Evolutionary conservation across 1,284 basidiomycete species (phyloP).

Genomic region (Rhodotorula sp.): DNA sequence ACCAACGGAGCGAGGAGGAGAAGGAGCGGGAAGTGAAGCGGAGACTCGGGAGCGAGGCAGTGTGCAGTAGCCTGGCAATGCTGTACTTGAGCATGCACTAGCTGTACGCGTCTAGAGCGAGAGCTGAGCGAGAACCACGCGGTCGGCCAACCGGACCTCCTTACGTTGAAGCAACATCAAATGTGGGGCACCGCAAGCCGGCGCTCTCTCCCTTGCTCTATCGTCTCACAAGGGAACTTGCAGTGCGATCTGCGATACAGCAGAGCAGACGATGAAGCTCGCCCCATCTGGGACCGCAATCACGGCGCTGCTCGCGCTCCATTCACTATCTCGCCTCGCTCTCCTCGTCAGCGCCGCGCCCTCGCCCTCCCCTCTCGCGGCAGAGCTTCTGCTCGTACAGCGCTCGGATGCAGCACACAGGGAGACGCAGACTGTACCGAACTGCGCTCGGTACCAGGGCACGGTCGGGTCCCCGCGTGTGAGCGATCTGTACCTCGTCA

Average conservation of each 20-base stretch:
- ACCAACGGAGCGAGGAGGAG: neutral
- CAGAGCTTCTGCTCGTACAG: neutral
- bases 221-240: too few relatives aligned
- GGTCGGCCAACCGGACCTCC: neutral
- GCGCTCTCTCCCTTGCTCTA: too few relatives aligned
- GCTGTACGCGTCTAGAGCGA: neutral
- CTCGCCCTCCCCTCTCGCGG: neutral
- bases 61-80: neutral
- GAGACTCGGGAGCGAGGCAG: neutral
- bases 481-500: conserved; percentile 11
- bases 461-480: conserved; percentile 1
- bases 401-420: neutral
- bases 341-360: neutral
- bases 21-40: neutral
- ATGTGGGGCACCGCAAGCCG: conserved; percentile 1
- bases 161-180: neutral
- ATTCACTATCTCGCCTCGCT: neutral
- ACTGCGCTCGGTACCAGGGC: conserved; percentile 8
- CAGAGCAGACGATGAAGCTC: too few relatives aligned
- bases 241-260: too few relatives aligned
- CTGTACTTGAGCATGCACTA: conserved; percentile 16
- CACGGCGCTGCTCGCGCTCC: neutral
- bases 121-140: neutral
- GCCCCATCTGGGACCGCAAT: too few relatives aligned
- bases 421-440: neutral